Evolutionary conservation across 805 yeast genomes (phyloP), one percentile per base, ranked within the genome.

Genomic region (Starmerella roubikii): DNA sequence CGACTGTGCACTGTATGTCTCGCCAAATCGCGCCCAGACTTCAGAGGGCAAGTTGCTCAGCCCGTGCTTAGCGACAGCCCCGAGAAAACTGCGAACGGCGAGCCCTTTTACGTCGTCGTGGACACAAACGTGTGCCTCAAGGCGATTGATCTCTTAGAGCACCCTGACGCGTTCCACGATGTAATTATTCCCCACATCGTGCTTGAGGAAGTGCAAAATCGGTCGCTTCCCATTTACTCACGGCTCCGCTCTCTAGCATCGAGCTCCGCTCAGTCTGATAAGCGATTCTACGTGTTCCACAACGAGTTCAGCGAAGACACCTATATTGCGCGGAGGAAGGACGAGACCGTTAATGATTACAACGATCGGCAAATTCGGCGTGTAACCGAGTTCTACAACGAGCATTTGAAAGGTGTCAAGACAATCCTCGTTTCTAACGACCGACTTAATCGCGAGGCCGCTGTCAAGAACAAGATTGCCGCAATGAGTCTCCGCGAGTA

Each of bases 171-270:
- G 38, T 82, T 91, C 54, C 78, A 69, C 53, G 97, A 91, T 59
- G 94, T 86, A 15, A 78, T 91, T 40, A 64, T 91, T n/a, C 94
- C 97, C 1, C 98, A 91, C 57, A 80, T 93, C 6, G 96, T 84
- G 2, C 65, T 91, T 26, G 96, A 93, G 50, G 97, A 91, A 58
- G 94, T 88, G 9, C 73, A 83, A 47, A 84, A 84, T 55, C 68
- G 78, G 53, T 82, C 94, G 36, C 73, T 76, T 53, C 94, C 98
- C 3, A 76, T 88, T 16, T 91, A 86, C 57, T 75, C 81, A 52
- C 69, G 98, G 55, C 60, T 88, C 34, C 69, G 96, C 52, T 71
- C 80, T 2, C 62, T 91, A 16, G 75, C 82, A 23, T 78, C 81
- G 50, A 27, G 33, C 20, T 23, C 29, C 4, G 44, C 36, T 15